Conservation (phyloP, 2,329 filamentous ascomycete species). For the Botrytis aclada region DNA sequence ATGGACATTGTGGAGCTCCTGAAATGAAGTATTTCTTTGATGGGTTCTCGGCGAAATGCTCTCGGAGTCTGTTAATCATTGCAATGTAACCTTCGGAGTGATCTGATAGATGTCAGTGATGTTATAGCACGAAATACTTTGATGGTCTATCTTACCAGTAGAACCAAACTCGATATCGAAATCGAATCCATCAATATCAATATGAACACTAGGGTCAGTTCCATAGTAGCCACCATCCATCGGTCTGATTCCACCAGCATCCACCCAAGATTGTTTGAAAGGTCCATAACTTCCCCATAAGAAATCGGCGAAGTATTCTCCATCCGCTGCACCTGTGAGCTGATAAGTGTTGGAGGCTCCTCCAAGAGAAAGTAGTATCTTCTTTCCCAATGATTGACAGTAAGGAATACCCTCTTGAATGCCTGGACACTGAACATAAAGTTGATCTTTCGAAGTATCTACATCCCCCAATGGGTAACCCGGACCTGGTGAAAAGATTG, state of each 20-base stretch:
- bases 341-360: slow-evolving; percentile 38
- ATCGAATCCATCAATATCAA: slow-evolving; percentile 39
- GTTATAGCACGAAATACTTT: background rate
- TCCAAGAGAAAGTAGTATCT: slow-evolving; percentile 44
- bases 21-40: slow-evolving; percentile 36
- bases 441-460: slow-evolving; percentile 36
- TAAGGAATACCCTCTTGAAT: slow-evolving; percentile 41
- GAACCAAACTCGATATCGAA: slow-evolving; percentile 36
- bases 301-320: slow-evolving; percentile 39
- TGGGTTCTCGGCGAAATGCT: slow-evolving; percentile 26
- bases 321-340: slow-evolving; percentile 40
- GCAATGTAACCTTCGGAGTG: slow-evolving; percentile 32
- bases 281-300: slow-evolving; percentile 45
- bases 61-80: slow-evolving; percentile 34
- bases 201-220: slow-evolving; percentile 19
- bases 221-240: slow-evolving; percentile 29
- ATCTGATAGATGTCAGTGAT: slow-evolving; percentile 27
- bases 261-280: slow-evolving; percentile 36
- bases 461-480: slow-evolving; percentile 31
- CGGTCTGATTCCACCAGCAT: slow-evolving; percentile 33
- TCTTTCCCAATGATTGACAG: slow-evolving; percentile 42
- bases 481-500: slow-evolving; percentile 35
- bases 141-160: slow-evolving; percentile 21
- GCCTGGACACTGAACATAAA: slow-evolving; percentile 39
- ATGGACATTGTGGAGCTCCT: slow-evolving; percentile 36